Conservation (phyloP, 108 stramenopile species). For the Parmales sp. region DNA sequence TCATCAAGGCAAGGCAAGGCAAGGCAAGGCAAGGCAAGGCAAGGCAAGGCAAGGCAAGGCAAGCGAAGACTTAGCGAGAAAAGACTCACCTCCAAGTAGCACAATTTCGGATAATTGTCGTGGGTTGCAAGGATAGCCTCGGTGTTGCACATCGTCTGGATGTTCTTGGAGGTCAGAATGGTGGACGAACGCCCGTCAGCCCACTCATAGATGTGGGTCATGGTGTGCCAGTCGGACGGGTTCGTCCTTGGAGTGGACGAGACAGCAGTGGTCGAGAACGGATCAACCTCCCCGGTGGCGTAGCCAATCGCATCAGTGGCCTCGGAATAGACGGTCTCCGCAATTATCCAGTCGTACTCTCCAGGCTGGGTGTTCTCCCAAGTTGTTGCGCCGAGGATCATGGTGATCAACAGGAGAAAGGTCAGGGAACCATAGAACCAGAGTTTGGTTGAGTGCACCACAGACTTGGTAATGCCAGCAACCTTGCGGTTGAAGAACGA, state of each 20-base stretch:
- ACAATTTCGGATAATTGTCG: not conserved
- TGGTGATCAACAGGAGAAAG: too few relatives aligned
- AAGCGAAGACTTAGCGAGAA: too few relatives aligned
- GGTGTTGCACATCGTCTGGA: conserved; percentile 13
- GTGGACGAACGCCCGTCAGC: not conserved
- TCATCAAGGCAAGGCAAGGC: too few relatives aligned
- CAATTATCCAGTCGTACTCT: conserved; percentile 9
- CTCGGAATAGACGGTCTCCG: not conserved
- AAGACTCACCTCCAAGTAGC: too few relatives aligned
- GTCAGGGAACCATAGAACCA: too few relatives aligned
- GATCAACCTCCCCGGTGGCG: conserved; percentile 3
- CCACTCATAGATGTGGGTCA: not conserved
- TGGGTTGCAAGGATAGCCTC: not conserved
- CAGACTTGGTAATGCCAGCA: too few relatives aligned
- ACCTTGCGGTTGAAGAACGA: too few relatives aligned
- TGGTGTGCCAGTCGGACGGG: not conserved
- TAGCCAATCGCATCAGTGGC: not conserved
- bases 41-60: too few relatives aligned
- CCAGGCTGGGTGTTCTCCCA: not conserved
- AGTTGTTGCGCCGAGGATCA: too few relatives aligned
- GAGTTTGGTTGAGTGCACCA: too few relatives aligned
- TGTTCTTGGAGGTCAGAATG: not conserved
- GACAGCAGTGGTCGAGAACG: not conserved
- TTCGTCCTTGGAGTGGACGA: not conserved
- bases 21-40: too few relatives aligned